Evolutionary conservation across 768 basidiomycete species (phyloP), one percentile per base, ranked within the genome.

Genomic region (Mycena vulgaris): DNA sequence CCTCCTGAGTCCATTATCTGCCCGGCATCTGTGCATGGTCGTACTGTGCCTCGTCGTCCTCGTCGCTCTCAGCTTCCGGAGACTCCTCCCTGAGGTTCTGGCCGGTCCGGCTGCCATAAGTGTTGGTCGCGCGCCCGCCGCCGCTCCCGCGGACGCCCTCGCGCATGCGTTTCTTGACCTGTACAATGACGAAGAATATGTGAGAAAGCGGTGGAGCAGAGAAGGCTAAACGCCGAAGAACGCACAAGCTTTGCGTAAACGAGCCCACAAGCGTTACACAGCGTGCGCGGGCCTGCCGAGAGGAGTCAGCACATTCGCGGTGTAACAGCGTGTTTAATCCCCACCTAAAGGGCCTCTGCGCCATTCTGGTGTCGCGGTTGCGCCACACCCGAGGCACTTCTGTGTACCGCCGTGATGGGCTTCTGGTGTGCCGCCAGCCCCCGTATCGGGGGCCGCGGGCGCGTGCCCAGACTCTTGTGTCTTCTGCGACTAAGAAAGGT

Each of bases 291-390:
- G 59, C 93, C 93, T 94, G 71, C 21, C 65, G 72, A 75, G 51
- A 76, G 70, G 66, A 42, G 61, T 53, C 56, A 52, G 64, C 6
- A 51, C 31, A 48, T 64, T 23, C 45, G 42, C 37, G 10, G 33
- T 47, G 47, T 62, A 49, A 21, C 3, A n/a, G 17, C 10, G 35
- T 35, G 17, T 57, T n/a, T n/a, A n/a, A 65, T 70, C 64, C 23
- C 79, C 77, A 94, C 93, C 94, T 83, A 95, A 80, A 17, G 94
- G 94, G 1, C 94, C 94, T 70, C 94, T 84, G 63, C 94, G 85
- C 94, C 94, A 95, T 83, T 95, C 94, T 8, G 94, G 94, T 71
- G 94, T 95, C 64, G 93, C 91, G 19, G 94, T 95, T 70, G 93
- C 94, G 75, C 83, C 87, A 81, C 94, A 95, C 35, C 93, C 94